Percentiles rank a stretch among this genome's conserved stretches.
Evolutionary conservation across 129 eudicot genomes (phyloP).

Genomic region (Helianthus tuberosus): DNA sequence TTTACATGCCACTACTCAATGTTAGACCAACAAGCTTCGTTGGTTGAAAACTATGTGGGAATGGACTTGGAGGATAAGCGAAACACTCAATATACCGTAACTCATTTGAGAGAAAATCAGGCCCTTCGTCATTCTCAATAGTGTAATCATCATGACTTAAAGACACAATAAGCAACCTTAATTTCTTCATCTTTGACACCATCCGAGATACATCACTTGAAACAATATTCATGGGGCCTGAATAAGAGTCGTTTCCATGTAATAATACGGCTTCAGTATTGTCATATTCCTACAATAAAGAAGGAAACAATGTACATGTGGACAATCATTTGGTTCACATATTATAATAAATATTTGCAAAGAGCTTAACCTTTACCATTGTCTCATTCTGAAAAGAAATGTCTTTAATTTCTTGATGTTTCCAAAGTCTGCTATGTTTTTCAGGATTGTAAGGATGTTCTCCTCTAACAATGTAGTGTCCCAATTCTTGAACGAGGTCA

Average conservation of each 20-base stretch:
- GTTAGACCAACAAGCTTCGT: neutral
- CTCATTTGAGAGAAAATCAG: neutral
- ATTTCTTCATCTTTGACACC: neutral
- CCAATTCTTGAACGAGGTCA: conserved; percentile 2
- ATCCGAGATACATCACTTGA: too few species aligned
- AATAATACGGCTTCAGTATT: neutral
- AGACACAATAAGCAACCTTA: neutral
- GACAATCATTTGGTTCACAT: neutral
- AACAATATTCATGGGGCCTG: too few species aligned
- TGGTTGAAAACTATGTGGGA: neutral
- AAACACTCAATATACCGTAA: neutral
- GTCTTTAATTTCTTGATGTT: neutral
- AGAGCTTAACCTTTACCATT: neutral
- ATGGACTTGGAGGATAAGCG: neutral
- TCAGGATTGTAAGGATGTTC: neutral
- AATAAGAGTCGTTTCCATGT: too few species aligned
- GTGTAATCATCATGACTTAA: accelerated
- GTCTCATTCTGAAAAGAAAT: neutral
- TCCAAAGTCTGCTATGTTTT: neutral
- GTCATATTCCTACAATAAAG: neutral
- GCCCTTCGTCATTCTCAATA: conserved; percentile 1
- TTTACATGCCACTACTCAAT: neutral
- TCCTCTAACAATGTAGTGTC: neutral
- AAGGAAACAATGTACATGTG: neutral
- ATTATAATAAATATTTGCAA: neutral